phyloP scores from a whole-genome alignment of 257 asterid genomes.

The Nicotiana knightiana region DNA sequence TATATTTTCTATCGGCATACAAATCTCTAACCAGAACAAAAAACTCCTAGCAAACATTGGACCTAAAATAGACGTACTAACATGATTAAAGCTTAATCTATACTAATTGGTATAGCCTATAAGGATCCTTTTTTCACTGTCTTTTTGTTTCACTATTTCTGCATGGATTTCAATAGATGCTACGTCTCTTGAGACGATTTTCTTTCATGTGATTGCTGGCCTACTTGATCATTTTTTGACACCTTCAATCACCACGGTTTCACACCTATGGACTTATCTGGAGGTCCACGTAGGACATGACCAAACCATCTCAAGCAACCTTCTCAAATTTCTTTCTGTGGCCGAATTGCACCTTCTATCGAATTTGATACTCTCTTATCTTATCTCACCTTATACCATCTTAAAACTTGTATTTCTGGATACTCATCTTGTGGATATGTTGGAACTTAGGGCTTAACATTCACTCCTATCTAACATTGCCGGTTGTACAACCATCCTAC shows the following conservation, averaged over 20 bases:
- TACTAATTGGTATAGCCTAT: not conserved
- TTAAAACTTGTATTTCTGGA: not conserved
- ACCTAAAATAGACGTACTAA: not conserved
- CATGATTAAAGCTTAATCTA: not conserved
- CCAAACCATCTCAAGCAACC: not conserved
- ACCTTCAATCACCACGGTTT: not conserved
- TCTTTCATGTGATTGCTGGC: not conserved
- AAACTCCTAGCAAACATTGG: not conserved
- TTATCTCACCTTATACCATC: not conserved
- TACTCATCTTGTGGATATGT: not conserved
- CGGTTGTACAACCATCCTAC: not conserved
- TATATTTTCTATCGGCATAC: not conserved
- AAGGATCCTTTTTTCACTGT: not conserved
- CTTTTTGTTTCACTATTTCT: not conserved
- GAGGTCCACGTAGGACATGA: not conserved
- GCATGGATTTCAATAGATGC: not conserved
- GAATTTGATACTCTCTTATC: not conserved
- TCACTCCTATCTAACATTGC: not conserved
- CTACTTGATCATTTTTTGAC: not conserved
- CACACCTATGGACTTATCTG: not conserved
- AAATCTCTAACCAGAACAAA: not conserved
- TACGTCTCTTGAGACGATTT: not conserved
- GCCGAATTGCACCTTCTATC: not conserved
- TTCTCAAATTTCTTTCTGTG: not conserved
- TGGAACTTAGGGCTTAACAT: not conserved